Evolutionary conservation across 352 stramenopile species (phyloP), one percentile per base, ranked within the genome.

Genomic region (Phytopythium sindhum): DNA sequence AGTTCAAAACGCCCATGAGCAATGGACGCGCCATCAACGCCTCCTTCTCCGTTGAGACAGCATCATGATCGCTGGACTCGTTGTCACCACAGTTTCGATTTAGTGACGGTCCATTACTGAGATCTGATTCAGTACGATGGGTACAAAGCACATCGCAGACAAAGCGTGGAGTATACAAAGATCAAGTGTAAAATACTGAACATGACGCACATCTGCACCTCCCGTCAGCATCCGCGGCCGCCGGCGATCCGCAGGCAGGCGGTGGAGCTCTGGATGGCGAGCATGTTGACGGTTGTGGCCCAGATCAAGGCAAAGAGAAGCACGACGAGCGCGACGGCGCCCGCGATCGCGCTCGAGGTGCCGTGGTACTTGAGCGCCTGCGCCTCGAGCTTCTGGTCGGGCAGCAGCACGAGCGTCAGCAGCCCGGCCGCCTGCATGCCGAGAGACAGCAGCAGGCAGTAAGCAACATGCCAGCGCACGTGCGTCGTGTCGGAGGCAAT

Each of bases 211-310:
- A n/a, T n/a, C n/a, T n/a, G n/a, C n/a, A n/a, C 31, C 4, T 51
- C 24, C 10, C 4, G 26, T 33, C 53, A 50, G 64, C 79, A 90
- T 2, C 81, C 80, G 41, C 63, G 69, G 12, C 83, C 83, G 21
- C 83, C 83, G 11, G 75, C 81, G 50, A 91, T 87, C 31, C 74
- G 72, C 42, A 90, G 71, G 61, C 83, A 91, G 26, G 75, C 69
- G 21, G 83, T 90, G 45, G 77, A 83, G 63, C 64, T 81, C 42
- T 87, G 72, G 55, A 90, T 89, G 24, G 78, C 74, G 15, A 90
- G 71, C 44, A 88, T 60, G 62, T 88, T 89, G 64, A 85, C 66
- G 15, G 67, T 76, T 50, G 81, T 86, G 33, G 78, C 69, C 75
- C 80, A 91, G 11, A 57, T 61, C 37, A 89, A 60, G 11, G 77